phyloP scores from a whole-genome alignment of 2,329 filamentous ascomycete species.

The Ceratocystis alfenasii region DNA sequence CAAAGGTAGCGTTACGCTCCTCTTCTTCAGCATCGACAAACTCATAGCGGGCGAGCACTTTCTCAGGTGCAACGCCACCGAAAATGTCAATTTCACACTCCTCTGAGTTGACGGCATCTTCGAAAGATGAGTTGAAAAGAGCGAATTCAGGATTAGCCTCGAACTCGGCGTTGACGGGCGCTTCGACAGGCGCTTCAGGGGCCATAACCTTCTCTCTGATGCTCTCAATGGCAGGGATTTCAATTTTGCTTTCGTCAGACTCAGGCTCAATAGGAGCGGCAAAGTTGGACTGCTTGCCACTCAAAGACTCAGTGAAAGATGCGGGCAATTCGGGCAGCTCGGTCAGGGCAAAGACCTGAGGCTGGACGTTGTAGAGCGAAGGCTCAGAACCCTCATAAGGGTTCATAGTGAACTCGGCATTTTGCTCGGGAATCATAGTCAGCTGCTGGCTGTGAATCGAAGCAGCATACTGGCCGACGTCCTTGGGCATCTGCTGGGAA shows the following conservation, averaged over 20 bases:
- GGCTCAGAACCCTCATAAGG: slow-evolving; percentile 38
- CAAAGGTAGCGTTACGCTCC: slow-evolving; percentile 34
- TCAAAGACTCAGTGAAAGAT: slow-evolving; percentile 50
- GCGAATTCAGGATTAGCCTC: slow-evolving; percentile 52
- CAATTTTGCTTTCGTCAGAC: slow-evolving; percentile 43
- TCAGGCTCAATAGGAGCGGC: slow-evolving; percentile 35
- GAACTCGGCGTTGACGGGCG: slow-evolving; percentile 41
- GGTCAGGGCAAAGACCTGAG: slow-evolving; percentile 61
- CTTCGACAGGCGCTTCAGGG: slow-evolving; percentile 27
- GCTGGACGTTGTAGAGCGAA: slow-evolving; percentile 48
- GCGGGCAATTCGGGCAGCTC: slow-evolving; percentile 55
- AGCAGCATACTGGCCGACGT: slow-evolving; percentile 49
- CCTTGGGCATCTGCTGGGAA: slow-evolving; percentile 47
- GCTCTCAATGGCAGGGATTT: slow-evolving; percentile 42
- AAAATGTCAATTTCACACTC: slow-evolving; percentile 39
- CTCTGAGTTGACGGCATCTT: slow-evolving; percentile 28
- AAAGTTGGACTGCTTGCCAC: slow-evolving; percentile 55
- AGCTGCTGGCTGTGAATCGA: slow-evolving; percentile 49
- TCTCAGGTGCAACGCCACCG: slow-evolving; percentile 49
- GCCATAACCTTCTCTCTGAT: slow-evolving; percentile 32
- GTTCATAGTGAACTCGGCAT: slow-evolving; percentile 63
- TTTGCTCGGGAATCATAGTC: slow-evolving; percentile 71
- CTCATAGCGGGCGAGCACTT: slow-evolving; percentile 50
- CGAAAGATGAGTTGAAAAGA: slow-evolving; percentile 41
- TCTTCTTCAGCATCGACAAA: slow-evolving; percentile 49